Conservation (phyloP, 495 filamentous ascomycete species). For the Parachaetomium inaequale region DNA sequence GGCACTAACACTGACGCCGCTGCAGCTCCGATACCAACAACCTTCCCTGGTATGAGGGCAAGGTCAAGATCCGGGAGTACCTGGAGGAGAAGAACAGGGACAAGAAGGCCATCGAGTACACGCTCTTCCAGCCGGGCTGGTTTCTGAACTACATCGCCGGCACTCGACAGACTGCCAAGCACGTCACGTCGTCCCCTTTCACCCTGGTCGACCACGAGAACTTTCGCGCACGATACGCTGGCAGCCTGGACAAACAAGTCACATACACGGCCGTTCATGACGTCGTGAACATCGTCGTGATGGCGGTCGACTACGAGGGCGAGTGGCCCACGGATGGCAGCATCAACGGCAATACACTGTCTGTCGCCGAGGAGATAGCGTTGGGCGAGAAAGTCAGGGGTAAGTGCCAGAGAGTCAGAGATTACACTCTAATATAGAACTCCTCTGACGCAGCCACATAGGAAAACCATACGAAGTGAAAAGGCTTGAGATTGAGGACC, state of each 20-base stretch:
- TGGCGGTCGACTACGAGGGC: constrained; percentile 10
- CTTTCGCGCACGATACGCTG: constrained; percentile 46
- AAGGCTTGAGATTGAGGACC: background rate
- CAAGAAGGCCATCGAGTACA: constrained; percentile 51
- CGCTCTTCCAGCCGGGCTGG: constrained; percentile 52
- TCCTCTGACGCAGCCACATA: background rate
- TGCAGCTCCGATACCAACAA: constrained; percentile 21
- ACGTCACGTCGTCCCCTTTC: constrained; percentile 35
- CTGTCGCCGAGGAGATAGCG: background rate
- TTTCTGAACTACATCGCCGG: constrained; percentile 51
- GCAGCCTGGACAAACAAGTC: constrained; percentile 39
- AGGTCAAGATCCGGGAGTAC: constrained; percentile 45
- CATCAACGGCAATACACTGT: constrained; percentile 10
- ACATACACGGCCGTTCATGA: constrained; percentile 48
- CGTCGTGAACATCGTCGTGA: constrained; percentile 34
- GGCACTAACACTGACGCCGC: background rate
- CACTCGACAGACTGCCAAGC: constrained; percentile 45
- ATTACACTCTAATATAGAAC: no score
- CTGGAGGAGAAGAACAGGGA: constrained; percentile 31
- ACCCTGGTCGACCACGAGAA: constrained; percentile 44
- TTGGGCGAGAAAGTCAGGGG: constrained; percentile 9
- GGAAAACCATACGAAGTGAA: background rate
- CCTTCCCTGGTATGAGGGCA: constrained; percentile 48
- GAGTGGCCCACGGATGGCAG: constrained; percentile 12
- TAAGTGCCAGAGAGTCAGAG: background rate